Conservation (phyloP, 306 rosid genomes). For the Ziziphus jujuba region DNA sequence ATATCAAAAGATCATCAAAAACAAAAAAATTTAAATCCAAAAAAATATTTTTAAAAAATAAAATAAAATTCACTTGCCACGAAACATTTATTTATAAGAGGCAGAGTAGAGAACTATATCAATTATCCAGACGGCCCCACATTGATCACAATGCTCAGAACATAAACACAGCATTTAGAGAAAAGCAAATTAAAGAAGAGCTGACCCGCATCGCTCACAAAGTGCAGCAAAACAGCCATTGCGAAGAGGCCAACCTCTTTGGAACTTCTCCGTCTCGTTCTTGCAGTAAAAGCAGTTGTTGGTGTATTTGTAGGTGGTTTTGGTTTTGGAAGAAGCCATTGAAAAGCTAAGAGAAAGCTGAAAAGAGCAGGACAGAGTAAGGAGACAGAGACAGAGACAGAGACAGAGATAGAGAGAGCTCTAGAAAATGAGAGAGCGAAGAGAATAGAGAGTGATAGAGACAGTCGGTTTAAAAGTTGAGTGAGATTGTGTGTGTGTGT, state of each 20-base stretch:
- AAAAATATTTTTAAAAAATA: too few species aligned
- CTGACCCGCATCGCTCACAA: slow-evolving; percentile 31
- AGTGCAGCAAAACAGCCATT: slow-evolving; percentile 25
- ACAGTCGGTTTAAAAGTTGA: not conserved
- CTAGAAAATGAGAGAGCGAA: not conserved
- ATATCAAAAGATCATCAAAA: too few species aligned
- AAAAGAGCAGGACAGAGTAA: not conserved
- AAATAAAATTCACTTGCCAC: too few species aligned
- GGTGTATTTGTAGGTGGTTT: too few species aligned
- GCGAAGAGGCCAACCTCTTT: slow-evolving; percentile 23
- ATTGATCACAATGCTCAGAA: too few species aligned
- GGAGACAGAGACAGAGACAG: not conserved
- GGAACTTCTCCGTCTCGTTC: not conserved
- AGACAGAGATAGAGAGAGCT: not conserved
- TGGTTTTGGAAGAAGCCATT: slow-evolving; percentile 12
- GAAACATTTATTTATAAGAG: too few species aligned
- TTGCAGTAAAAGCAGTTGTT: slow-evolving; percentile 23
- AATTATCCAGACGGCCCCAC: too few species aligned
- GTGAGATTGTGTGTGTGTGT: not conserved
- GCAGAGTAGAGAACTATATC: too few species aligned
- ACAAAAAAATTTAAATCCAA: too few species aligned
- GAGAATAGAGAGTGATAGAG: not conserved
- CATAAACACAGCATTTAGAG: not conserved
- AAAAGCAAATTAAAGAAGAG: not conserved
- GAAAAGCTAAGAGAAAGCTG: not conserved